Evolutionary conservation across 2,329 filamentous ascomycete species (phyloP).

Genomic region (Fusarium tjaetaba): DNA sequence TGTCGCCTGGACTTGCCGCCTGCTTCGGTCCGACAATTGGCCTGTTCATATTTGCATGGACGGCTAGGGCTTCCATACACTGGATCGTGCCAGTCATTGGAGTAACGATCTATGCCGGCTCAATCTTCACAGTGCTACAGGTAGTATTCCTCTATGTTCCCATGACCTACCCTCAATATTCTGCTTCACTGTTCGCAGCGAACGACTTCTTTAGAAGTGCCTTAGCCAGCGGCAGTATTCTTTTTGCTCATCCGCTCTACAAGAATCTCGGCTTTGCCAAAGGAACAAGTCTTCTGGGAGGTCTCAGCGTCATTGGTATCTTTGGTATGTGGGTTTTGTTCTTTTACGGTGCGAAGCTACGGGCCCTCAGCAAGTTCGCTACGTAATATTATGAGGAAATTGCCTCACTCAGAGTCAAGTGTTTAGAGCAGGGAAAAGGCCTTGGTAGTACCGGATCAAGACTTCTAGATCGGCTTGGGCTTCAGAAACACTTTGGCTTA

Average conservation of each 20-base stretch:
- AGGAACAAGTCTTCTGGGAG: slow-evolving; percentile 54
- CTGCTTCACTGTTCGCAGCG: neutral
- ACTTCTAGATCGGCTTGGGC: accelerated
- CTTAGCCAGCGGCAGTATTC: neutral
- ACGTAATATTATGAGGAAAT: neutral
- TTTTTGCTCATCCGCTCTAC: neutral
- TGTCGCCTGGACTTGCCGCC: slow-evolving; percentile 64
- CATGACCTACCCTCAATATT: neutral
- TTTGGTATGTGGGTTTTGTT: slow-evolving; percentile 68
- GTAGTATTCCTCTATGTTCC: neutral
- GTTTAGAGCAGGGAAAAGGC: neutral
- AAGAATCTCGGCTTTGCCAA: neutral
- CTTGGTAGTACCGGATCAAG: accelerated
- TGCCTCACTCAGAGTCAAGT: neutral
- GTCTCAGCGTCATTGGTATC: slow-evolving; percentile 62
- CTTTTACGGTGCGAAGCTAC: slow-evolving; percentile 63
- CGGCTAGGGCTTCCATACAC: slow-evolving; percentile 57
- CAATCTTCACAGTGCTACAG: neutral
- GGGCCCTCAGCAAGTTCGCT: slow-evolving; percentile 67
- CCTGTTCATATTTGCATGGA: slow-evolving; percentile 70
- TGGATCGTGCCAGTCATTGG: slow-evolving; percentile 66
- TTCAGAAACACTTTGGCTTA: accelerated
- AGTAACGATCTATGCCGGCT: slow-evolving; percentile 61
- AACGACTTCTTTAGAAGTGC: neutral
- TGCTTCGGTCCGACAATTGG: slow-evolving; percentile 64